Evolutionary conservation across 1,284 basidiomycete genomes (phyloP), one percentile per base, ranked within the genome.

Genomic region (Leccinum subatratum): DNA sequence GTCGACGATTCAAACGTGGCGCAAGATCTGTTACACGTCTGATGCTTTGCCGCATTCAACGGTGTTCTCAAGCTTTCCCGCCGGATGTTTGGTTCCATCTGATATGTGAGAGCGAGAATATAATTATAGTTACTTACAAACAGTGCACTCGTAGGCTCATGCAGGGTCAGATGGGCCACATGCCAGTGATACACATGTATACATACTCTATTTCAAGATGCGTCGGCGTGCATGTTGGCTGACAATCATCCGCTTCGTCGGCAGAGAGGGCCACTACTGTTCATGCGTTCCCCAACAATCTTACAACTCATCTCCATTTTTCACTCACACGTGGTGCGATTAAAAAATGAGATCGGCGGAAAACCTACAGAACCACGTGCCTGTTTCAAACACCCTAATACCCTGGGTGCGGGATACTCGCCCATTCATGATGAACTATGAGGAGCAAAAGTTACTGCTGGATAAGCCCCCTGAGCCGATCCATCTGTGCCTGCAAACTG

Each of bases 401-500:
- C 54, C 34, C 12, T 25, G 34, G 14, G 28, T 34, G 14, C 14
- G 18, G 48, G 18, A 37, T 20, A n/a, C 58, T 63, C 25, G 42
- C 28, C 51, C 63, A 30, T 69, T 59, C 20, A 45, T 18, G 3
- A 20, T 28, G 3, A 7, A 42, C n/a, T 48, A 28, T 39, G 30
- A 58, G 16, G 7, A 42, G n/a, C 9, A 54, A 25, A 18, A 16
- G 12, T 68, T 65, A 76, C 28, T 61, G 68, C 1, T 66, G 60
- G 22, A 72, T 25, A 25, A 66, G 37, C 39, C 65, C 67, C 45
- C 62, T 72, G 54, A 77, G 70, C 54, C 54, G 64, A 66, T 76
- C 68, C 67, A 77, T 65, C 71, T 64, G 66, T 12, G 45, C 51
- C 61, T 77, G 72, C 63, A 75, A 70, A 56, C 51, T 62, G 48